Percentiles rank a stretch among this genome's conserved stretches.
These are phyloP conservation scores for Jimgerdemannia flammicorona DNA, from an alignment of 192 early-diverging fungal genomes.

Conservation along the genomic window DNA sequence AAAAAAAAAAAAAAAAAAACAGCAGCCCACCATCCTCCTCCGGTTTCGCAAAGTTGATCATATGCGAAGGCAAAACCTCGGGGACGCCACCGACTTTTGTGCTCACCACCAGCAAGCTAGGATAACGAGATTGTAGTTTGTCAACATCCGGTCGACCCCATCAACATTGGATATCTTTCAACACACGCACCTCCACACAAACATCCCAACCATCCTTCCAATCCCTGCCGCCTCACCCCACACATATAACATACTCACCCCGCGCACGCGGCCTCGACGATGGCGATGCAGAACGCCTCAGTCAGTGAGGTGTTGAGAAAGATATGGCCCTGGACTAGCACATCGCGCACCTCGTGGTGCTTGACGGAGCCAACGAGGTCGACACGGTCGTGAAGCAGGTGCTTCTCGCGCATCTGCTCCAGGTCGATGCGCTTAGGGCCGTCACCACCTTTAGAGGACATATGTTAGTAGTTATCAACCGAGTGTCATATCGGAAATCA, in stretches of 20 bases:
- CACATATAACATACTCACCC: conserved; percentile 51
- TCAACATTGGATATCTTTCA: conserved; percentile 1
- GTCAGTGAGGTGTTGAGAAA: conserved; percentile 97
- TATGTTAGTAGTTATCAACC: neutral
- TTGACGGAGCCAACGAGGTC: conserved; percentile 80
- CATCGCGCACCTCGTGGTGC: conserved; percentile 80
- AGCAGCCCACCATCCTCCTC: conserved; percentile 68
- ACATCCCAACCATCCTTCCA: neutral
- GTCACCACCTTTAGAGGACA: conserved; percentile 63
- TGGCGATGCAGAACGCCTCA: conserved; percentile 98
- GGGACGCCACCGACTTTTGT: conserved; percentile 96
- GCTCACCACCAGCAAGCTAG: conserved; percentile 85
- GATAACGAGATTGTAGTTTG: neutral
- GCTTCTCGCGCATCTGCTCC: conserved; percentile 95
- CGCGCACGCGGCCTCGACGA: conserved; percentile 95
- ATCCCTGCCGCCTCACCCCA: neutral
- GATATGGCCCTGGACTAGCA: conserved; percentile 90
- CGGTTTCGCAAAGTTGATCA: conserved; percentile 89
- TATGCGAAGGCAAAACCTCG: conserved; percentile 88
- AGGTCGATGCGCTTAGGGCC: conserved; percentile 94
- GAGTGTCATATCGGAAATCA: neutral
- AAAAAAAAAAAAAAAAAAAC: neutral
- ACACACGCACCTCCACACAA: neutral
- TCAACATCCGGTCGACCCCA: neutral
- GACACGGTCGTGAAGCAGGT: conserved; percentile 90